Base-by-base conservation (phyloP, 441 rosid genomes). In the Lagerstroemia fauriei region DNA sequence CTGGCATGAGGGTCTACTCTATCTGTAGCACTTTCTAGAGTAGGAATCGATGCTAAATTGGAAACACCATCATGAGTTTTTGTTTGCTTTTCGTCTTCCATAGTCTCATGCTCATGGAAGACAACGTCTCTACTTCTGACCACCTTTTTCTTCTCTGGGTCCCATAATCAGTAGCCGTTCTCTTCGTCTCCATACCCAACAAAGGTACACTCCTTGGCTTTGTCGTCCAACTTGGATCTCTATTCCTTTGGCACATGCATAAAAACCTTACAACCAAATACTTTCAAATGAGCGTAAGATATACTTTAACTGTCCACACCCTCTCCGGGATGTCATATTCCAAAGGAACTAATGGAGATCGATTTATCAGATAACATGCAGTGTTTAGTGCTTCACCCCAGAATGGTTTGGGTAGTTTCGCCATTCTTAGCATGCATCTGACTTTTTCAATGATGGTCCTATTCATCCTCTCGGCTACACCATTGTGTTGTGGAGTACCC, bases 151-250 rank as follows among this genome's bases (percentile, higher is more conserved):
- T n/a, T n/a, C n/a, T n/a, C n/a, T n/a, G n/a, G n/a, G n/a, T n/a
- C n/a, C n/a, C n/a, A n/a, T n/a, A n/a, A n/a, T n/a, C n/a, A n/a
- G n/a, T n/a, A n/a, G n/a, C n/a, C n/a, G n/a, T n/a, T n/a, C n/a
- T n/a, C n/a, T n/a, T n/a, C n/a, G n/a, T n/a, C n/a, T n/a, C n/a
- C n/a, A n/a, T n/a, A n/a, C n/a, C n/a, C n/a, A n/a, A n/a, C n/a
- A n/a, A n/a, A n/a, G n/a, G 68, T 68, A 44, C 61, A 68, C 24
- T 32, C 20, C 27, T 34, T 38, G 6, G 48, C 14, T 24, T 73
- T 73, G 8, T 44, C 29, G 16, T 73, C 76, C 4, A 78, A 16
- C 75, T 78, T 78, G 1, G 44, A 78, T 22, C 81, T 48, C 9
- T 78, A n/a, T 13, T 78, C 80, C 1, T 41, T 77, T 17, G 51